Evolutionary conservation across 441 rosid species (phyloP).

Genomic region (Bruguiera hainesii): DNA sequence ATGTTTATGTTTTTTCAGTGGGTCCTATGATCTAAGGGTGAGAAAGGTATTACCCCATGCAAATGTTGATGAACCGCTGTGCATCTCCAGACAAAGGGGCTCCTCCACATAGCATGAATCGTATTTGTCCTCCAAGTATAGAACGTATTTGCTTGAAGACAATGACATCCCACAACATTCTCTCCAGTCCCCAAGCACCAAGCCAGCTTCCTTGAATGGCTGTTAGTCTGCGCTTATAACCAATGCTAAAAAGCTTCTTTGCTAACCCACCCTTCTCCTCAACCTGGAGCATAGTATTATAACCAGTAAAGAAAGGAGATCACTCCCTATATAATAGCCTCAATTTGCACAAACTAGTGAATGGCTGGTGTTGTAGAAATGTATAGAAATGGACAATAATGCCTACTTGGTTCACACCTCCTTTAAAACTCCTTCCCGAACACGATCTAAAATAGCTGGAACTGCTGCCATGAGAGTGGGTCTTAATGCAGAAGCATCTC

Average conservation of each 20-base stretch:
- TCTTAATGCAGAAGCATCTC: slow-evolving; percentile 76
- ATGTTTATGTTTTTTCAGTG: not conserved
- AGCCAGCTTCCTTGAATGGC: slow-evolving; percentile 94
- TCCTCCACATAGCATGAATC: slow-evolving; percentile 83
- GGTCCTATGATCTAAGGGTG: slow-evolving; percentile 9
- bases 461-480: slow-evolving; percentile 91
- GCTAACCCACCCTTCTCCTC: slow-evolving; percentile 73
- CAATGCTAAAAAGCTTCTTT: slow-evolving; percentile 64
- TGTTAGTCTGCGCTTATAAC: slow-evolving; percentile 62
- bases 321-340: not conserved
- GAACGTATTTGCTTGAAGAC: slow-evolving; percentile 65
- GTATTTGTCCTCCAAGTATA: slow-evolving; percentile 72
- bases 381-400: slow-evolving; percentile 6
- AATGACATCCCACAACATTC: slow-evolving; percentile 62
- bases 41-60: slow-evolving; percentile 71
- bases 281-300: slow-evolving; percentile 42
- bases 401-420: slow-evolving; percentile 39
- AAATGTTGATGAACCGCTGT: slow-evolving; percentile 87
- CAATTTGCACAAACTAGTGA: slow-evolving; percentile 4
- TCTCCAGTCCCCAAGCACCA: slow-evolving; percentile 95
- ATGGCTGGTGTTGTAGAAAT: not conserved
- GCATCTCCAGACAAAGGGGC: slow-evolving; percentile 91
- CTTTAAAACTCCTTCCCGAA: slow-evolving; percentile 79
- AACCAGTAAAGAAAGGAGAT: slow-evolving; percentile 14
- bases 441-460: slow-evolving; percentile 89